Evolutionary conservation across 73 alveolate species (phyloP), one percentile per base, ranked within the genome.

Genomic region (Tetrahymena thermophila): DNA sequence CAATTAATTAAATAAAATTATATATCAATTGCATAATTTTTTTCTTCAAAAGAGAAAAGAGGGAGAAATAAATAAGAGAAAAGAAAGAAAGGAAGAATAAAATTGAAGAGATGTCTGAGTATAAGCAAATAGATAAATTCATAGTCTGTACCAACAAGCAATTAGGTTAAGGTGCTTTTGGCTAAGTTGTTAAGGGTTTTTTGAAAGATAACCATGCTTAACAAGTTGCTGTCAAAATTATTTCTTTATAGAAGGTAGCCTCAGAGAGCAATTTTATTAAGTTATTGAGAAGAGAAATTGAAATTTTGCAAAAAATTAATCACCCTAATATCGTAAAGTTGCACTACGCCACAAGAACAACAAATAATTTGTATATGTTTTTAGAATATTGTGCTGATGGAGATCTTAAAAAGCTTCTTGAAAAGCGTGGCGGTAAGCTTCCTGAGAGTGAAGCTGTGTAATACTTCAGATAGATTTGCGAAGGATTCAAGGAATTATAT

Each of bases 361-460:
- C 94, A n/a, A 95, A 95, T 28, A 95, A 95, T 95, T 85, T 85
- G 84, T 95, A 95, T 93, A 95, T 95, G 71, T 95, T 95, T 42
- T 95, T 95, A 56, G 97, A 95, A 95, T 95, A 85, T 89, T 95
- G 97, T 25, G 94, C 93, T 85, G 97, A 94, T 25, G 97, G 95
- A 40, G 97, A 95, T 56, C 93, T 95, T 31, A 95, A 85, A 95
- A 83, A 85, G 37, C 55, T 85, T 34, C 34, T 95, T 31, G 94
- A 95, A 50, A 50, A 43, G 43, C 93, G 94, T 42, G 95, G 94
- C 19, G 97, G 97, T 15, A 43, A 34, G 17, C 94, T 95, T n/a
- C 94, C 97, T 13, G 97, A 95, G 50, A 56, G 94, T 43, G 97
- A 95, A 43, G 97, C 97, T 10, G 93, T 95, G 35, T 55, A 94